Evolutionary conservation across 495 filamentous ascomycete species (phyloP).

Genomic region (Achaetomiella virescens): DNA sequence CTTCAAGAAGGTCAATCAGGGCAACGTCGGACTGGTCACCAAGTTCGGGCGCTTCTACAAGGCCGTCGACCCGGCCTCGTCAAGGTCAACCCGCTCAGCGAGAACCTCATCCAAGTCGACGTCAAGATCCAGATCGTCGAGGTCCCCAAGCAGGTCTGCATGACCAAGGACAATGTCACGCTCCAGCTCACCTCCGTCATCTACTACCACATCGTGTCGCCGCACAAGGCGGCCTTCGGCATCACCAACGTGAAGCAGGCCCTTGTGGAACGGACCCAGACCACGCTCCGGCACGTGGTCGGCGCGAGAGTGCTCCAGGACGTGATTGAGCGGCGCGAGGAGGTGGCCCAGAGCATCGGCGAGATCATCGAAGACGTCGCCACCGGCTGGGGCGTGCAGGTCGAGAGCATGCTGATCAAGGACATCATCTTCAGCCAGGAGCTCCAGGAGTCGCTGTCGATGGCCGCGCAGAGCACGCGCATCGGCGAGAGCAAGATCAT

Average conservation of each 20-base stretch:
- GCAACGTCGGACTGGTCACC: conserved; percentile 89
- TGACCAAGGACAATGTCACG: conserved; percentile 99
- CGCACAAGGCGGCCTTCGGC: conserved; percentile 96
- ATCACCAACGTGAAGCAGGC: conserved; percentile 92
- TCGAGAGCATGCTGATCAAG: conserved; percentile 99
- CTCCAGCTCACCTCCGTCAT: conserved; percentile 93
- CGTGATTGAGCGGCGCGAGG: conserved; percentile 97
- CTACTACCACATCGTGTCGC: conserved; percentile 95
- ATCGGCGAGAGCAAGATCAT: conserved; percentile 99
- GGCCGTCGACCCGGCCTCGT: conserved; percentile 93
- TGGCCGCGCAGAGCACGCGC: conserved; percentile 99
- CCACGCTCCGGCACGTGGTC: conserved; percentile 94
- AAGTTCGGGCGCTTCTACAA: conserved; percentile 90
- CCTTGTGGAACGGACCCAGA: conserved; percentile 95
- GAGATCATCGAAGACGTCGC: conserved; percentile 98
- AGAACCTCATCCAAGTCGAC: conserved; percentile 84
- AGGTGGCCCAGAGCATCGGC: conserved; percentile 86
- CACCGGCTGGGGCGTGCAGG: conserved; percentile 86
- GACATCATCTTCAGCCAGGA: conserved; percentile 97
- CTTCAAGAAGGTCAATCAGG: conserved; percentile 88
- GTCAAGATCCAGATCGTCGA: conserved; percentile 99
- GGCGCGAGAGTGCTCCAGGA: conserved; percentile 95
- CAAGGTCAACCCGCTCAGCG: conserved; percentile 95
- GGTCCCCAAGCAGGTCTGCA: conserved; percentile 93
- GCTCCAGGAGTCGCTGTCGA: conserved; percentile 94